These are phyloP conservation scores for Hypoxylon perforatum DNA, from an alignment of 495 filamentous ascomycete genomes.

Conservation along the genomic window DNA sequence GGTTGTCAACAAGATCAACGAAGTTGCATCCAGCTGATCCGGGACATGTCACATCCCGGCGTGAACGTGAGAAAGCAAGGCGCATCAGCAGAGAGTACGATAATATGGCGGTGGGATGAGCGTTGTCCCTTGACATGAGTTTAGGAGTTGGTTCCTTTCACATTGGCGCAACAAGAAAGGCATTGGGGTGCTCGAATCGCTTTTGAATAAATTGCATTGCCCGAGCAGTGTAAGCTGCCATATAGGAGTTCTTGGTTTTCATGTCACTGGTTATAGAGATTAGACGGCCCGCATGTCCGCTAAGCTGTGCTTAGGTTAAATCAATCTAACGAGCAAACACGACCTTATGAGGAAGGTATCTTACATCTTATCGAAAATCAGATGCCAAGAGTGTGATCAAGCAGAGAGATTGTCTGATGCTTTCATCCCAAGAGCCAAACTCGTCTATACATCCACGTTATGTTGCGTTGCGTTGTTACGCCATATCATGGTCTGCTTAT, in stretches of 20 bases:
- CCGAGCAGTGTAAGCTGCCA: slow-evolving; percentile 31
- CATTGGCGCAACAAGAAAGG: slow-evolving; percentile 38
- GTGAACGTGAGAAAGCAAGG: slow-evolving; percentile 5
- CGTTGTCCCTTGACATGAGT: slow-evolving; percentile 26
- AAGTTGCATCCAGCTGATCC: slow-evolving; percentile 35
- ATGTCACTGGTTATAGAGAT: slow-evolving; percentile 33
- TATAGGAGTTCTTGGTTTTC: slow-evolving; percentile 30
- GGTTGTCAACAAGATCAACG: slow-evolving; percentile 56
- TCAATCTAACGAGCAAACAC: slow-evolving; percentile 14
- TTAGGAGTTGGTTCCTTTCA: slow-evolving; percentile 39
- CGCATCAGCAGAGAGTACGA: slow-evolving; percentile 1
- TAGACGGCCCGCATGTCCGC: slow-evolving; percentile 15
- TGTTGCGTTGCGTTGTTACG: slow-evolving; percentile 12
- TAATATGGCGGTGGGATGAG: slow-evolving; percentile 22
- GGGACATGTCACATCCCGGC: neutral
- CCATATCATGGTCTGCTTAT: neutral
- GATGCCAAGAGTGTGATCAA: slow-evolving; percentile 14
- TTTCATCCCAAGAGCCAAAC: neutral
- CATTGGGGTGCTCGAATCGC: slow-evolving; percentile 24
- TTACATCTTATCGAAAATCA: neutral
- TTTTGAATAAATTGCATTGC: slow-evolving; percentile 33
- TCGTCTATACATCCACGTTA: neutral
- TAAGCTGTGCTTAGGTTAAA: slow-evolving; percentile 19
- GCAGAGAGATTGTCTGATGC: neutral
- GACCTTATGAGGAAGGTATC: slow-evolving; percentile 23